Evolutionary conservation across 441 rosid species (phyloP).

Genomic region (Populus hybrid): DNA sequence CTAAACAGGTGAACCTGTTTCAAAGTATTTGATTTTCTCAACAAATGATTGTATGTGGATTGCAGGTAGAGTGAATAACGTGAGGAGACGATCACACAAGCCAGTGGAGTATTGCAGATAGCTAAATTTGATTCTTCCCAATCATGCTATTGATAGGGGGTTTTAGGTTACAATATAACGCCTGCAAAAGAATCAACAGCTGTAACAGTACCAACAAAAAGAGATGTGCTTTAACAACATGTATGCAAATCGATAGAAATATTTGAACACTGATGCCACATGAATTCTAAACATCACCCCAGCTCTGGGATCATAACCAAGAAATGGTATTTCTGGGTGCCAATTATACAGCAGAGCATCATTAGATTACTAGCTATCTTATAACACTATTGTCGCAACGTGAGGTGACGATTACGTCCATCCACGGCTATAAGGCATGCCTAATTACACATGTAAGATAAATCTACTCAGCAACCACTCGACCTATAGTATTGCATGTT

Average conservation of each 20-base stretch:
- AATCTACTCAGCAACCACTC: background rate
- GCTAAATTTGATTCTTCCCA: background rate
- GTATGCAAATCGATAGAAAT: background rate
- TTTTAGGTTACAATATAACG: background rate
- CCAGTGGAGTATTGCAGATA: background rate
- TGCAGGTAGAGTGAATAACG: constrained; percentile 28
- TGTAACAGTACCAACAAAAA: background rate
- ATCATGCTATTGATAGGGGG: background rate
- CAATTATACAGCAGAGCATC: too few relatives aligned
- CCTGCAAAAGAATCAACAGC: background rate
- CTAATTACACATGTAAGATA: background rate
- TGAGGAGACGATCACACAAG: constrained; percentile 17
- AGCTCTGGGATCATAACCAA: too few relatives aligned
- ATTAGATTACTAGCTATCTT: too few relatives aligned
- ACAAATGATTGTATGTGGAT: background rate
- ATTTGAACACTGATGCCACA: background rate
- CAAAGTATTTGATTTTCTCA: background rate
- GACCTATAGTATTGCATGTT: background rate
- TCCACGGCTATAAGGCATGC: background rate
- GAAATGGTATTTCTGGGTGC: too few relatives aligned
- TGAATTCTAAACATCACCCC: background rate
- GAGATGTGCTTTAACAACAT: background rate
- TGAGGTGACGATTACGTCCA: background rate
- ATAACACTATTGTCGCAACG: background rate
- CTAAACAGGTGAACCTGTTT: background rate